Evolutionary conservation across 805 yeast genomes (phyloP), one percentile per base, ranked within the genome.

Genomic region (Ogataea philodendri): DNA sequence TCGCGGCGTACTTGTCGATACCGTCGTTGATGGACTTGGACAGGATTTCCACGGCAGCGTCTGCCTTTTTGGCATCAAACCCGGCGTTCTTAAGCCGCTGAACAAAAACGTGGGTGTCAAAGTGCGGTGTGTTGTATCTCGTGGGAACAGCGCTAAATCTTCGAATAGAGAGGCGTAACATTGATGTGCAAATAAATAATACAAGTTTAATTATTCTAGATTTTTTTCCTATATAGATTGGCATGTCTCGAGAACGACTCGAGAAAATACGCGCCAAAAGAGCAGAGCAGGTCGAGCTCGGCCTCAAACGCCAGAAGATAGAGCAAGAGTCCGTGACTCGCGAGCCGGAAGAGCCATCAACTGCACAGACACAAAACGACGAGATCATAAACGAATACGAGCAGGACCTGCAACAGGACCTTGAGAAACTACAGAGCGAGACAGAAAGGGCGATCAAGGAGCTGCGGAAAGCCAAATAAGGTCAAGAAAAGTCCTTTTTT

Each of bases 1-100:
- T 83, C 23, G 80, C 70, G 7, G 89, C 78, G 16, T 87, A 79
- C 37, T 82, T 76, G 15, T 73, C 72, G 19, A 88, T 78, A 4
- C 96, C 93, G 45, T 86, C 93, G 50, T 80, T 79, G 18, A 90
- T 73, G 0, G 95, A 87, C 29, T 72, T 69, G 24, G 81, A 69
- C 42, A 93, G 78, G 4, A 88, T 77, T 25, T 67, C 69, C 5
- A 90, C 84, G 0, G 94, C 84, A 0, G 85, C 76, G 46, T 81
- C 85, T 1, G 95, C 79, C 59, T 93, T 97, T 39, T 77, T 67
- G 28, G 72, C 71, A 5, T 76, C 70, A 59, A 90, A 85, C 7
- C 95, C 94, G 15, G 49, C 48, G 32, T 80, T 76, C 19, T 69
- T 67, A 45, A 88, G 70, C 32, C 78, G 70, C 48, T 76, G 74